Base-by-base conservation (phyloP, 2,329 filamentous ascomycete genomes). In the Fusarium solani-melongenae region DNA sequence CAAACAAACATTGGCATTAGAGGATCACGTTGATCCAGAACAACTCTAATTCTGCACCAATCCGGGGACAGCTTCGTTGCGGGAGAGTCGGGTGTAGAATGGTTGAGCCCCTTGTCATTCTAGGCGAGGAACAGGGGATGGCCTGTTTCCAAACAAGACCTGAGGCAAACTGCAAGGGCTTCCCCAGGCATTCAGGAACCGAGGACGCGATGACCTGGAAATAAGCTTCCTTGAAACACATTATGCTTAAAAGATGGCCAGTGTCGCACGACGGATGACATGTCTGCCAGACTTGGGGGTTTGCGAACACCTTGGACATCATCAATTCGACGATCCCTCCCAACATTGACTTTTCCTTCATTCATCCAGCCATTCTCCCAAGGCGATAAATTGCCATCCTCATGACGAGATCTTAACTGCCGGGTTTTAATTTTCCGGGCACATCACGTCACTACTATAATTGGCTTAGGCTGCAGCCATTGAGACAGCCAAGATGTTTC, bases 401-500 rank as follows among this genome's bases (percentile, higher is more conserved):
- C 6, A 6, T 11, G 12, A 11, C 20, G 4, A 36, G 9, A 20
- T 59, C 22, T 41, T 29, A 22, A 59, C 20, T 59, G 56, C 12
- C 56, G 56, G 56, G 24, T 20, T 41, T 38, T 59, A 59, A 41
- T 59, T 41, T 59, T 29, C 56, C 56, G 55, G 55, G 24, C 20
- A 24, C 34, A 20, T 34, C 33, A 56, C 15, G 22, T 17, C 33
- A 27, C n/a, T 38, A 17, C 55, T 38, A 22, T 34, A 57, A 38
- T 24, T 36, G 55, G 36, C 36, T n/a, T 41, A 59, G 56, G 11
- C 8, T 14, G 15, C 6, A 20, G 7, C 24, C 5, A n/a, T 59
- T 41, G 56, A 41, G 36, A 59, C 56, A n/a, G 56, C 56, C 56
- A 59, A 59, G 56, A 59, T 24, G 56, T 59, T 59, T 59, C 56